These are phyloP conservation scores for Russula sp. DNA, from an alignment of 768 basidiomycete genomes.

Conservation along the genomic window DNA sequence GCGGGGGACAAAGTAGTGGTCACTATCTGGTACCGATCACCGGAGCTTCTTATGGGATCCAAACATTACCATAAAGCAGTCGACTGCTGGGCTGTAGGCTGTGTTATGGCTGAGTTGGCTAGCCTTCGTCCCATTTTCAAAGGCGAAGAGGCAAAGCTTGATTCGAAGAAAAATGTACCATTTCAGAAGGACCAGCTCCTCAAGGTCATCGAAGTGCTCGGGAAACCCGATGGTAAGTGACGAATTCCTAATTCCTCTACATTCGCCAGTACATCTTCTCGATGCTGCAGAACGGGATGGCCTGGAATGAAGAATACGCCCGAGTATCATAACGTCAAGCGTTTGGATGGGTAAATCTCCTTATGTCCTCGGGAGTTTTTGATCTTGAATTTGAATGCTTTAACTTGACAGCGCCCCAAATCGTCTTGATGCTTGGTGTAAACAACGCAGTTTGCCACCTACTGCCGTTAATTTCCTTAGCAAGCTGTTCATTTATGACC, in stretches of 20 bases:
- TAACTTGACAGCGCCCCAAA: slow-evolving; percentile 48
- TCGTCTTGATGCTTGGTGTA: slow-evolving; percentile 74
- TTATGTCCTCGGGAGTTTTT: background rate
- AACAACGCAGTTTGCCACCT: slow-evolving; percentile 53
- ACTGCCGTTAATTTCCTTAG: slow-evolving; percentile 81
- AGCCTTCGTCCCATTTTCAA: slow-evolving; percentile 97
- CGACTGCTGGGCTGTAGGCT: slow-evolving; percentile 97
- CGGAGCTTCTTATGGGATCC: slow-evolving; percentile 92
- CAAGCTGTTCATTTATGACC: slow-evolving; percentile 86
- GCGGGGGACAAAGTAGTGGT: slow-evolving; percentile 98
- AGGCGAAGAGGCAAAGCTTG: slow-evolving; percentile 97
- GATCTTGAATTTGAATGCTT: background rate
- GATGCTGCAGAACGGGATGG: slow-evolving; percentile 71
- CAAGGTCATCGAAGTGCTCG: slow-evolving; percentile 94
- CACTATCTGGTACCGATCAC: slow-evolving; percentile 99
- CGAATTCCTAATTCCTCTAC: slow-evolving; percentile 12
- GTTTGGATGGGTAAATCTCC: slow-evolving; percentile 63
- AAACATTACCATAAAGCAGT: slow-evolving; percentile 97
- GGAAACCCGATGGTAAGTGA: slow-evolving; percentile 75
- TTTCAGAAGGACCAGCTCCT: slow-evolving; percentile 94
- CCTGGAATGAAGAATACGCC: slow-evolving; percentile 81
- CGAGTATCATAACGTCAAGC: slow-evolving; percentile 80
- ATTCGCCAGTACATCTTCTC: background rate
- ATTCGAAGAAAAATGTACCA: slow-evolving; percentile 94
- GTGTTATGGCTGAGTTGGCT: slow-evolving; percentile 94